A percentile compares a stretch with the other conserved stretches of the same genome.
phyloP scores from a whole-genome alignment of 306 rosid species.

The Carpinus fangiana region DNA sequence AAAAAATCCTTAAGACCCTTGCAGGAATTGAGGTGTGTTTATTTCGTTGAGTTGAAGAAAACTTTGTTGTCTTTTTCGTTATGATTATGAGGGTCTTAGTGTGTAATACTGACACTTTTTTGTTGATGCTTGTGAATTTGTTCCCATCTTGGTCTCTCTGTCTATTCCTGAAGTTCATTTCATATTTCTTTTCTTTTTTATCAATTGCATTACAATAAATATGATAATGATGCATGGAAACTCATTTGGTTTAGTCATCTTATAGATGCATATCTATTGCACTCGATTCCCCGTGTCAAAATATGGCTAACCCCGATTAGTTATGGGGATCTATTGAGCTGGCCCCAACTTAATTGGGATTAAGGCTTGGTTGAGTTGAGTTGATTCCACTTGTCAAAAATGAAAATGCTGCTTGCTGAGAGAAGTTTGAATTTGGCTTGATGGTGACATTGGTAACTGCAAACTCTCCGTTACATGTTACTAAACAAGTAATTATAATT shows the following conservation, averaged over 20 bases:
- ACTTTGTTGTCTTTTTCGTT: constrained; percentile 4
- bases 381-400: background rate
- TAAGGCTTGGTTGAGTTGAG: background rate
- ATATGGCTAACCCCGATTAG: background rate
- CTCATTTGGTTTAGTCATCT: background rate
- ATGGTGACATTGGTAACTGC: background rate
- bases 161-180: background rate
- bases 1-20: constrained; percentile 72
- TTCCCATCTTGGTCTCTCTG: constrained; percentile 7
- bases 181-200: background rate
- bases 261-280: background rate
- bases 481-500: background rate
- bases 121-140: background rate
- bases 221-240: background rate
- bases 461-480: background rate
- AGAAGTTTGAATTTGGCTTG: background rate
- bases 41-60: constrained; percentile 18
- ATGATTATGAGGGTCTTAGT: background rate
- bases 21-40: constrained; percentile 83
- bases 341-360: background rate
- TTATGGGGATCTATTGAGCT: background rate
- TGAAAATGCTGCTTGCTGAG: background rate
- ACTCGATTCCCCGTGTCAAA: background rate
- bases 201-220: background rate
- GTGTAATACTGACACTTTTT: background rate